Base-by-base conservation (phyloP, 139 green algal genomes). In the Bryopsis sp. region DNA sequence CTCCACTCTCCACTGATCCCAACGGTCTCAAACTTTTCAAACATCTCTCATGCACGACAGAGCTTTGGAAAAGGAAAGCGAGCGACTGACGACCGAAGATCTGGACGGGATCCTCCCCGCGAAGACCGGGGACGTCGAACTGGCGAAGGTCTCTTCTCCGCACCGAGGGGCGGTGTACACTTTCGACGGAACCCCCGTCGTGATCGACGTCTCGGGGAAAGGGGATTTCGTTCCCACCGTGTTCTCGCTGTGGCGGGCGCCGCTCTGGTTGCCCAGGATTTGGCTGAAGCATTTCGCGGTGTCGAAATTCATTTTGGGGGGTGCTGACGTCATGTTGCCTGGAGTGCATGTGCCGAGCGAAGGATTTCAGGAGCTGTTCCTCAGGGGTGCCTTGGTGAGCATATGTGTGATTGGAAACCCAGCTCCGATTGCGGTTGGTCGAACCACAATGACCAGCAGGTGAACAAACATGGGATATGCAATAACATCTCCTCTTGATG, bases 281-380 rank as follows among this genome's bases (percentile, higher is more conserved):
- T 64, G 24, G 32, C 35, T 85, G 3, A 86, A 85, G 71, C 83
- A 89, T 78, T 74, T 73, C 2, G 67, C 65, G 19, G 83, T 89
- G 32, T 84, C 72, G 1, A 70, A 77, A 33, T 89, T 79, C 68
- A 61, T 89, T 0, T 46, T 83, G 3, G 71, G 68, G 36, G 82
- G 82, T n/a, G 83, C 83, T 32, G 83, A 89, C 71, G 64, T 87
- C 24, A 89, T 89, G 83, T 78, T 89, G 3, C 83, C 83, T 24
- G 82, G 82, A n/a, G 77, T 81, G 2, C 19, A 39, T 8, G 28
- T 70, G 2, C 37, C 59, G 5, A 38, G 67, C 0, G 54, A 48
- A 39, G 70, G 39, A 8, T 2, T 32, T 6, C 47, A 76, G 31
- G 67, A 63, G 5, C 2, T 58, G 15, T 82, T 83, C 38, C 15